phyloP scores from a whole-genome alignment of 176 grass and related monocot genomes.

The Otatea glauca region DNA sequence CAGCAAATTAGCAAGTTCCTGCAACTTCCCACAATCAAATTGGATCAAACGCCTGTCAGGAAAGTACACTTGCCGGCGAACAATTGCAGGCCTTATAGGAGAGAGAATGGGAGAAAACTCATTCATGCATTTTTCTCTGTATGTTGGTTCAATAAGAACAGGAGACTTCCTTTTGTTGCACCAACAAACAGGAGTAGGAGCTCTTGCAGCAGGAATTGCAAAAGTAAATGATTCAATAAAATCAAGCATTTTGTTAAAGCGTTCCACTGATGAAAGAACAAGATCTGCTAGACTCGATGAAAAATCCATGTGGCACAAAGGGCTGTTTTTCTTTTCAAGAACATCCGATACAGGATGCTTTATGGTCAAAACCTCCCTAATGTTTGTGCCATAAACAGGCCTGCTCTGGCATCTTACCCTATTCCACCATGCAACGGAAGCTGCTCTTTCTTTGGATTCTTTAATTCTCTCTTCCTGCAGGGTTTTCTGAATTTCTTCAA shows the following conservation, averaged over 20 bases:
- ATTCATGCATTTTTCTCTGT: conserved; percentile 64
- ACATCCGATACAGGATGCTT: conserved; percentile 76
- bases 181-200: conserved; percentile 77
- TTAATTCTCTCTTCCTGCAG: conserved; percentile 84
- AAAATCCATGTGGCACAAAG: conserved; percentile 81
- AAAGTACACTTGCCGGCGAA: conserved; percentile 95
- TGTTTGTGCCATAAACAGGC: conserved; percentile 83
- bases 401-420: conserved; percentile 76
- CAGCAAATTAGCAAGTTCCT: conserved; percentile 84
- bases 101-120: conserved; percentile 66
- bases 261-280: conserved; percentile 73
- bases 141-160: conserved; percentile 68
- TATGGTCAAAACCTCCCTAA: conserved; percentile 72
- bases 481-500: conserved; percentile 86
- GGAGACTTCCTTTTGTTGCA: conserved; percentile 78
- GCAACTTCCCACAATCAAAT: conserved; percentile 99
- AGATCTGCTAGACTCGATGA: conserved; percentile 78
- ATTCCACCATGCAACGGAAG: conserved; percentile 96
- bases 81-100: conserved; percentile 82
- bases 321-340: conserved; percentile 76
- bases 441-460: conserved; percentile 75
- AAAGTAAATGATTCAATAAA: conserved; percentile 93
- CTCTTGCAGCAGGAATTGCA: conserved; percentile 91
- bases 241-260: conserved; percentile 83
- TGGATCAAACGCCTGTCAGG: conserved; percentile 97